Evolutionary conservation across 345 rosid genomes (phyloP).

Genomic region (Mercurialis annua): DNA sequence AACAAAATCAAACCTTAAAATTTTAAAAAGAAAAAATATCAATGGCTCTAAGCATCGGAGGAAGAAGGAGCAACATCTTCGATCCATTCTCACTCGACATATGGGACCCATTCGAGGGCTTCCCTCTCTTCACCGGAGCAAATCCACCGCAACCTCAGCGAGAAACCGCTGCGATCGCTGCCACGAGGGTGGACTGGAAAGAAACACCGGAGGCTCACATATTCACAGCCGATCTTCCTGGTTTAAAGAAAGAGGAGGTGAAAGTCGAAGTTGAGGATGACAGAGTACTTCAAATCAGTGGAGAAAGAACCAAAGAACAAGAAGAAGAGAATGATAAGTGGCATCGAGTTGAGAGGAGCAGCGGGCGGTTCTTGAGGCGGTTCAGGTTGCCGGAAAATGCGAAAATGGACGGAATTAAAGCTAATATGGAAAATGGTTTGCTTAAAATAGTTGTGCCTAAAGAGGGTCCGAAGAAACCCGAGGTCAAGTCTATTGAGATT

Average conservation of each 20-base stretch:
- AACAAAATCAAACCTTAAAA: too few species aligned
- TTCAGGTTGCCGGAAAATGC: conserved; percentile 40
- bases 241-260: conserved; percentile 42
- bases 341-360: conserved; percentile 36
- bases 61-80: conserved; percentile 25
- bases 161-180: conserved; percentile 23
- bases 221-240: conserved; percentile 39
- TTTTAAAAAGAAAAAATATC: too few species aligned
- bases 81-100: conserved; percentile 36
- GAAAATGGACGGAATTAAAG: conserved; percentile 35
- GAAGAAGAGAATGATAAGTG: conserved; percentile 38
- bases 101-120: conserved; percentile 30
- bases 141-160: conserved; percentile 3
- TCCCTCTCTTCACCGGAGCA: not conserved
- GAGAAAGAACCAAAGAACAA: conserved; percentile 33
- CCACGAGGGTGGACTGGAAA: conserved; percentile 38
- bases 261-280: conserved; percentile 39
- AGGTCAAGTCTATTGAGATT: conserved; percentile 49
- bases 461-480: conserved; percentile 32
- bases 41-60: conserved; percentile 32
- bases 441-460: conserved; percentile 43
- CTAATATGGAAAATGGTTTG: conserved; percentile 44
- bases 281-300: conserved; percentile 35
- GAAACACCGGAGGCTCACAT: conserved; percentile 43
- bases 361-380: conserved; percentile 39